Evolutionary conservation across 2,329 filamentous ascomycete species (phyloP).

Genomic region (Nemania diffusa): DNA sequence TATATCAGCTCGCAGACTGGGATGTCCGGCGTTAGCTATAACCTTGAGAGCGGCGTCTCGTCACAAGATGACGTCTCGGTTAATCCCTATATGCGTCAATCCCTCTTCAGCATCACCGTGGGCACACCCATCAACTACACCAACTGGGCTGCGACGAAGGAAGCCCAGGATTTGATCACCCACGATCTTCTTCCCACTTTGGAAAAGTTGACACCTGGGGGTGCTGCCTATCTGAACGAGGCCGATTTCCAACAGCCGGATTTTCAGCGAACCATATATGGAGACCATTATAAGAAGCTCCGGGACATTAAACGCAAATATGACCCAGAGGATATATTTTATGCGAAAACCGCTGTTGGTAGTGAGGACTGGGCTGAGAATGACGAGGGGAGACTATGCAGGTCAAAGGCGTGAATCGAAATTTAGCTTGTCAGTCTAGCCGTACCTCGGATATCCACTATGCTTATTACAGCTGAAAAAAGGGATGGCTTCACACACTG

Average conservation of each 20-base stretch:
- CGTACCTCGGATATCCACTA: too few species aligned
- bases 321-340: slow-evolving; percentile 54
- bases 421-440: too few species aligned
- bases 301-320: slow-evolving; percentile 55
- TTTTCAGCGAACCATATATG: slow-evolving; percentile 51
- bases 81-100: slow-evolving; percentile 25
- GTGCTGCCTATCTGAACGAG: slow-evolving; percentile 53
- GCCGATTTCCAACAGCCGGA: slow-evolving; percentile 50
- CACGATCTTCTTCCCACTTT: slow-evolving; percentile 43
- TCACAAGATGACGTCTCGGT: slow-evolving; percentile 17
- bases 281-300: slow-evolving; percentile 49
- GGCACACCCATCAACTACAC: slow-evolving; percentile 1
- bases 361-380: slow-evolving; percentile 53
- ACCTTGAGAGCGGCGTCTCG: background rate
- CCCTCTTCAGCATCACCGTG: slow-evolving; percentile 31
- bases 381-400: background rate
- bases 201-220: slow-evolving; percentile 36
- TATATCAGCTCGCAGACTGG: slow-evolving; percentile 42
- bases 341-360: slow-evolving; percentile 54
- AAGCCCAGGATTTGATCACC: slow-evolving; percentile 43
- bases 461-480: too few species aligned
- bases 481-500: too few species aligned
- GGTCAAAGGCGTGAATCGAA: background rate
- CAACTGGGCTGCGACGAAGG: slow-evolving; percentile 17
- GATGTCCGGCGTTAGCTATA: slow-evolving; percentile 26